Evolutionary conservation across 2,329 filamentous ascomycete species (phyloP), one percentile per base, ranked within the genome.

Genomic region (Botryosphaeria agaves): DNA sequence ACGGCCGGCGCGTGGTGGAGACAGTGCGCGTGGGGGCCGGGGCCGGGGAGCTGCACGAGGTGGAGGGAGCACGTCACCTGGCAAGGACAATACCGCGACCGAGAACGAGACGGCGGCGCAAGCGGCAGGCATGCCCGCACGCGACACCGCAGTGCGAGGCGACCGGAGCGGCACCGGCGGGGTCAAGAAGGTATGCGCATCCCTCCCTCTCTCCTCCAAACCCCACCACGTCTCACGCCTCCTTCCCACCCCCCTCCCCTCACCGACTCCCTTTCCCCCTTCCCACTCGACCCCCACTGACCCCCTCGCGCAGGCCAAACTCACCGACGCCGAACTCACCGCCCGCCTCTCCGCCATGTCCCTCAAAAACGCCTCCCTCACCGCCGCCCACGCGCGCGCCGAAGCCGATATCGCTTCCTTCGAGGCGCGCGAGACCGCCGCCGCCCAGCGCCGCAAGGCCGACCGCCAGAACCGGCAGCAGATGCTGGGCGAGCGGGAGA

Each of bases 381-480:
- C 62, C 6, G 70, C 67, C 6, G 69, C 69, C 0, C 71, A 78
- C 43, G 67, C 66, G 1, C 62, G 71, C 16, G 71, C 72, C n/a
- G 69, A 77, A 53, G 71, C 70, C n/a, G 74, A 79, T 39, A 63
- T 67, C 32, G 71, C 70, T 3, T 66, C 64, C 0, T 77, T 75
- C 45, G 61, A 71, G 25, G 62, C 72, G 34, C 62, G 72, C n/a
- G 73, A 78, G 43, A 64, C 66, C 19, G 52, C 69, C 7, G 64
- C 69, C 1, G 45, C 48, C 7, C 49, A 55, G 38, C 45, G 48
- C 33, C 55, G 64, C 33, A 61, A 62, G 30, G 56, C 53, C 17
- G 63, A 73, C 40, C 48, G 58, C 17, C 47, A 53, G 33, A 64
- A 70, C 34, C 50, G 69, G 19, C 64, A 64, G 34, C 61, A 63